Percentiles rank a stretch among this genome's conserved stretches.
Conservation (phyloP, 1,284 basidiomycete species). For the Kalmanozyma brasiliensis region DNA sequence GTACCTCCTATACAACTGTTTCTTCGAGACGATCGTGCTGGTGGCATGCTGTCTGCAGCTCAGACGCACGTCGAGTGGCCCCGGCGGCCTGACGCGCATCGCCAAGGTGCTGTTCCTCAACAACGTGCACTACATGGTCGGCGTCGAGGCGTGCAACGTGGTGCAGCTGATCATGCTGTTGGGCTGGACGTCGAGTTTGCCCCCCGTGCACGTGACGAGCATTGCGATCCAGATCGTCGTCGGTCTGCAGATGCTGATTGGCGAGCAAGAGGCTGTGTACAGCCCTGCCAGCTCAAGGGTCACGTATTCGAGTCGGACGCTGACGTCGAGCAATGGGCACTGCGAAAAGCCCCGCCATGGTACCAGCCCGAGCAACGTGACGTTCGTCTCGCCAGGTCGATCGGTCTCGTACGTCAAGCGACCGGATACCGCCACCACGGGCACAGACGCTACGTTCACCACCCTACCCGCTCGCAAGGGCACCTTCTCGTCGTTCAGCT, state of each 20-base stretch:
- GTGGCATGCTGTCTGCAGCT: constrained; percentile 20
- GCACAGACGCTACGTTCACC: background rate
- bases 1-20: constrained; percentile 44
- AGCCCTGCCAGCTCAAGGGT: constrained; percentile 25
- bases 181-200: constrained; percentile 26
- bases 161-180: constrained; percentile 33
- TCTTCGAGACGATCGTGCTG: constrained; percentile 33
- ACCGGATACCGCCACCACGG: constrained; percentile 27
- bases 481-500: constrained; percentile 23
- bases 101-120: constrained; percentile 41
- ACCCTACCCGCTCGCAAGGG: constrained; percentile 8
- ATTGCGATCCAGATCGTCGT: constrained; percentile 42
- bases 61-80: constrained; percentile 32
- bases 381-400: constrained; percentile 1
- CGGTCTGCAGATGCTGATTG: constrained; percentile 42
- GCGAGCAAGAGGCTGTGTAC: constrained; percentile 48
- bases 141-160: constrained; percentile 34
- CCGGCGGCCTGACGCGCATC: constrained; percentile 32
- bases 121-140: constrained; percentile 50
- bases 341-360: constrained; percentile 15
- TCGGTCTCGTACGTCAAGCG: constrained; percentile 31
- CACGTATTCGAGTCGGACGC: constrained; percentile 7
- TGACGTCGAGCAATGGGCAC: constrained; percentile 5
- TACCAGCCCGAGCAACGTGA: constrained; percentile 3
- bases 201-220: constrained; percentile 24